Percentiles rank a stretch among this genome's conserved stretches.
phyloP scores from a whole-genome alignment of 2,329 filamentous ascomycete genomes.

The Verticillium isaacii region DNA sequence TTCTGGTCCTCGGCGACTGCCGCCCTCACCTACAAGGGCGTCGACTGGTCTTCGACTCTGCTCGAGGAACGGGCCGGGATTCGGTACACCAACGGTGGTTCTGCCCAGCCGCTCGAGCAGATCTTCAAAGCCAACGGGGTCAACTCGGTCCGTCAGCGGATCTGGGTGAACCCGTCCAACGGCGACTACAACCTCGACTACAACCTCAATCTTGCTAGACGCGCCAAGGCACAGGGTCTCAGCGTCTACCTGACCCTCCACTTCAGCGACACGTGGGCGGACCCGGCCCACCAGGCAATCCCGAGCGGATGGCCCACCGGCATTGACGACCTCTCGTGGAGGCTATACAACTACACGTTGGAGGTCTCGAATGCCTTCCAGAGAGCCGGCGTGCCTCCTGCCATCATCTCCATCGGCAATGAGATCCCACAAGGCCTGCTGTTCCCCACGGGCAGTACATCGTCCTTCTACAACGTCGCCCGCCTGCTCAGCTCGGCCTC shows the following conservation, averaged over 20 bases:
- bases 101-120: slow-evolving; percentile 50
- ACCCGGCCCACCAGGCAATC: slow-evolving; percentile 57
- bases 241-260: slow-evolving; percentile 60
- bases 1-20: slow-evolving; percentile 23
- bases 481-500: slow-evolving; percentile 59
- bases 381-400: slow-evolving; percentile 46
- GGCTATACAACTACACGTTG: slow-evolving; percentile 66
- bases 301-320: slow-evolving; percentile 60
- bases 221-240: slow-evolving; percentile 59
- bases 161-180: slow-evolving; percentile 65
- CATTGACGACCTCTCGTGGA: slow-evolving; percentile 53
- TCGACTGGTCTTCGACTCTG: slow-evolving; percentile 65
- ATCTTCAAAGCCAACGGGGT: slow-evolving; percentile 59
- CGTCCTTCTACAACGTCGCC: slow-evolving; percentile 55
- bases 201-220: slow-evolving; percentile 62
- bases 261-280: slow-evolving; percentile 67
- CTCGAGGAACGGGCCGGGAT: slow-evolving; percentile 59
- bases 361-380: slow-evolving; percentile 58
- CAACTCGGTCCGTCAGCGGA: slow-evolving; percentile 65
- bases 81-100: slow-evolving; percentile 51
- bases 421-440: slow-evolving; percentile 66
- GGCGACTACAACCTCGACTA: slow-evolving; percentile 66
- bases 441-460: slow-evolving; percentile 57
- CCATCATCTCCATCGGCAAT: slow-evolving; percentile 68
- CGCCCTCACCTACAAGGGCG: slow-evolving; percentile 58